Base-by-base conservation (phyloP, 257 asterid species). In the Solanum chiquidenum region DNA sequence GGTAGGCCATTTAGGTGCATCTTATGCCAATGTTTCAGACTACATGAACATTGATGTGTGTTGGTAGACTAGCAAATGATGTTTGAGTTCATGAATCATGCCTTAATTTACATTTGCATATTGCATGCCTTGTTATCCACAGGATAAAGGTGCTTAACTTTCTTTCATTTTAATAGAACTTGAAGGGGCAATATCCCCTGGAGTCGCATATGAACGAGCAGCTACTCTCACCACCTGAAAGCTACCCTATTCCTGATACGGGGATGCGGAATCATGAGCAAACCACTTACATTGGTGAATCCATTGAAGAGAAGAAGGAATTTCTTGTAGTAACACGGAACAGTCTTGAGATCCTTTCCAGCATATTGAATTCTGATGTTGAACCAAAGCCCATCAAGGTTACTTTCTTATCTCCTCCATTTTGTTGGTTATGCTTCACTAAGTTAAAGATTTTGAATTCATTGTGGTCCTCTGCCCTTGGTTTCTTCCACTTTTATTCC, bases 331-430 rank as follows among this genome's bases (percentile, higher is more conserved):
- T 92, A 66, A 92, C 96, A 87, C 96, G 98, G 68, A 95, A 95
- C 91, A 93, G 94, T 86, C 95, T 95, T 29, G 99, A 96, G 83
- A 87, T 96, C 60, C 93, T 96, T 87, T 94, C 95, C 90, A 94
- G 98, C 93, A 95, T 96, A 91, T 88, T 96, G 92, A 94, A 91
- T 89, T 92, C 97, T 60, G 95, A 94, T 38, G 90, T 92, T 66
- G 98, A 93, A 85, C 93, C 96, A 38, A 92, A 94, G 89, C 93
- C 95, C 38, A 40, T 92, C 86, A 90, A 95, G 98, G 99, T 96
- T 74, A 88, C 49, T 68, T 55, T 87, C 60, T 27, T 44, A 83
- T 34, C 68, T 85, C 82, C 82, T 25, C 49, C 58, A 52, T 42
- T 52, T 87, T 68, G 83, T 18, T 82, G 84, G 85, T 25, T 33